Percentiles rank a stretch among this genome's conserved stretches.
Evolutionary conservation across 345 rosid species (phyloP).

Genomic region (Brassica carinata): DNA sequence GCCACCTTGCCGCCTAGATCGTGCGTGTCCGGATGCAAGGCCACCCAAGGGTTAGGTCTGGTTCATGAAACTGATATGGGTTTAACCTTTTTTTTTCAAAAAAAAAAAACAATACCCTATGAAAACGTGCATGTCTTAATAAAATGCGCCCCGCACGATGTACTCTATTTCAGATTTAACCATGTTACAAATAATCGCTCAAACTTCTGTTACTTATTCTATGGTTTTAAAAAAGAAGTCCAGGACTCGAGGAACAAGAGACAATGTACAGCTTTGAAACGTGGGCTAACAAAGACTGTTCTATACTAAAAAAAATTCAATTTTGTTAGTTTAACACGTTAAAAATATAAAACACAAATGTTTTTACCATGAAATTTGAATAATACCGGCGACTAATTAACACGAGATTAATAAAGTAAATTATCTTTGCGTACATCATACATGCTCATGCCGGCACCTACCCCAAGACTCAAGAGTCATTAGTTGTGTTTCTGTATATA

Average conservation of each 20-base stretch:
- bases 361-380: not conserved
- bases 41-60: no score
- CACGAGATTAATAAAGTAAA: not conserved
- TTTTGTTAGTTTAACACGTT: not conserved
- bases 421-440: slow-evolving; percentile 10
- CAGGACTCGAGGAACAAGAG: not conserved
- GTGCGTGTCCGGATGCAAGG: no score
- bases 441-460: slow-evolving; percentile 25
- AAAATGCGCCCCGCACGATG: slow-evolving; percentile 12
- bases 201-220: not conserved
- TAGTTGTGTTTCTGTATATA: not conserved
- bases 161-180: not conserved
- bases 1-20: no score
- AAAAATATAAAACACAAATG: not conserved
- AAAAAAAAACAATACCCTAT: slow-evolving; percentile 6
- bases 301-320: not conserved
- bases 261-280: slow-evolving; percentile 5
- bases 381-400: not conserved
- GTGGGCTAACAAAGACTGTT: not conserved
- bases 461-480: slow-evolving; percentile 1
- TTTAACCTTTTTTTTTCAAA: no score
- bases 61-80: no score
- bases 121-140: slow-evolving; percentile 21
- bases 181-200: not conserved
- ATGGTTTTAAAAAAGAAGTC: not conserved